Percentiles rank a stretch among this genome's conserved stretches.
phyloP scores from a whole-genome alignment of 2,329 filamentous ascomycete genomes.

The Pseudogymnoascus sp. region DNA sequence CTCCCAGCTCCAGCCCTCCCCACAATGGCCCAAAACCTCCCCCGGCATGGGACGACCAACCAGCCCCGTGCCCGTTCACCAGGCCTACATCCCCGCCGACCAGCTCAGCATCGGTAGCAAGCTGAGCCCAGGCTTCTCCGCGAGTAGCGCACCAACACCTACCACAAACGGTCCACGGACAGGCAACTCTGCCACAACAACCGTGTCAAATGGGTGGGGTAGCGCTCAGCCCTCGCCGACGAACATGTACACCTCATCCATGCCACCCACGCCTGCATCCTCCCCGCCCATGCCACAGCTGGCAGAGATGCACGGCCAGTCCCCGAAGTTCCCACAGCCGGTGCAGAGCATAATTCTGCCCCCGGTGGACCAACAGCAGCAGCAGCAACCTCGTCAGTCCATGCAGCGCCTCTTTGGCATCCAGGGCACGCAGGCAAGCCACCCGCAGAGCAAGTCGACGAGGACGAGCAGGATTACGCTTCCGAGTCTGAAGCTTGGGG shows the following conservation, averaged over 20 bases:
- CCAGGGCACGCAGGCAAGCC: neutral
- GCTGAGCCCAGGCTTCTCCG: neutral
- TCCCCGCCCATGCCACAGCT: neutral
- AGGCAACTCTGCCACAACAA: neutral
- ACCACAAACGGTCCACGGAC: neutral
- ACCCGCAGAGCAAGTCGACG: neutral
- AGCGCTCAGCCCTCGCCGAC: neutral
- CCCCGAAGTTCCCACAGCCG: neutral
- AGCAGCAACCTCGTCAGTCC: neutral
- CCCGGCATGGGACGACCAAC: neutral
- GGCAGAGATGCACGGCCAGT: neutral
- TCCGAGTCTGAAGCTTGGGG: neutral
- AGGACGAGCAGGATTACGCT: neutral
- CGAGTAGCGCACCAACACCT: neutral
- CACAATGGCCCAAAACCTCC: neutral
- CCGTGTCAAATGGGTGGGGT: neutral
- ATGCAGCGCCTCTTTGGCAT: conserved; percentile 2
- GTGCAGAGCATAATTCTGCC: neutral
- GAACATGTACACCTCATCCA: neutral
- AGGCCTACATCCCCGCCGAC: conserved; percentile 1
- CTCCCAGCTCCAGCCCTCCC: neutral
- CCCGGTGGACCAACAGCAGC: neutral
- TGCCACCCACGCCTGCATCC: neutral
- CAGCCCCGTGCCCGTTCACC: neutral
- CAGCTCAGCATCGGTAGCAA: conserved; percentile 7